Percentiles rank a stretch among this genome's conserved stretches.
phyloP scores from a whole-genome alignment of 352 stramenopile genomes.

The Phytophthora fragariae region DNA sequence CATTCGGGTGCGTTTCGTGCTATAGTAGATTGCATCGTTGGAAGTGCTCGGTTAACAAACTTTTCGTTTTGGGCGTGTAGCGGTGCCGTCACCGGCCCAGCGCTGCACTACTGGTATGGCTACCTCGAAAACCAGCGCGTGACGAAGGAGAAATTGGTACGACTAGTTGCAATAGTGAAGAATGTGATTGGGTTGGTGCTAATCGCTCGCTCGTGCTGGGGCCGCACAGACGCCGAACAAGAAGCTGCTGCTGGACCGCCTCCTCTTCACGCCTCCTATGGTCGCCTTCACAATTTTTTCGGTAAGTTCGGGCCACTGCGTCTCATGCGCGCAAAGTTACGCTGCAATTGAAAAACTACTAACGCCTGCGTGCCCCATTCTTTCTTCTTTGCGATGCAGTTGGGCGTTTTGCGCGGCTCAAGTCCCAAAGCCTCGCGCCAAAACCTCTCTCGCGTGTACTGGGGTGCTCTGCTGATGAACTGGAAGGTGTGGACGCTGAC shows the following conservation, averaged over 20 bases:
- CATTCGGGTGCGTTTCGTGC: conserved; percentile 54
- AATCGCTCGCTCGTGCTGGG: not conserved
- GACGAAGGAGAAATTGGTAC: conserved; percentile 73
- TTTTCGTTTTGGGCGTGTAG: conserved; percentile 22
- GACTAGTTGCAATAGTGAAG: not conserved
- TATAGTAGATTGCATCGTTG: not conserved
- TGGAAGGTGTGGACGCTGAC: conserved; percentile 76
- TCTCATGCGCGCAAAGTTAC: conserved; percentile 7
- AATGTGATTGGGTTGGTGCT: not conserved
- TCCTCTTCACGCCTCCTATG: conserved; percentile 74
- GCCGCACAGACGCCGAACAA: conserved; percentile 68
- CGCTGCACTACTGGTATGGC: conserved; percentile 78
- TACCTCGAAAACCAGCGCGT: conserved; percentile 71
- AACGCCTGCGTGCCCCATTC: not conserved
- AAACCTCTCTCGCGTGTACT: conserved; percentile 58
- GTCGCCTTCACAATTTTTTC: conserved; percentile 77
- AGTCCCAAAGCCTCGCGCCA: conserved; percentile 54
- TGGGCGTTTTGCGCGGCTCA: conserved; percentile 65
- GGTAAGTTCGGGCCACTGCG: conserved; percentile 26
- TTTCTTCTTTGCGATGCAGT: conserved; percentile 31
- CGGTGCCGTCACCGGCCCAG: conserved; percentile 58
- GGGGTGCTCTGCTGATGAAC: conserved; percentile 70
- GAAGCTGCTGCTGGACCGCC: conserved; percentile 73
- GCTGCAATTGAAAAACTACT: not conserved
- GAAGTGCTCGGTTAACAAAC: not conserved